Base-by-base conservation (phyloP, 305 asterid species). In the Galium porrigens region DNA sequence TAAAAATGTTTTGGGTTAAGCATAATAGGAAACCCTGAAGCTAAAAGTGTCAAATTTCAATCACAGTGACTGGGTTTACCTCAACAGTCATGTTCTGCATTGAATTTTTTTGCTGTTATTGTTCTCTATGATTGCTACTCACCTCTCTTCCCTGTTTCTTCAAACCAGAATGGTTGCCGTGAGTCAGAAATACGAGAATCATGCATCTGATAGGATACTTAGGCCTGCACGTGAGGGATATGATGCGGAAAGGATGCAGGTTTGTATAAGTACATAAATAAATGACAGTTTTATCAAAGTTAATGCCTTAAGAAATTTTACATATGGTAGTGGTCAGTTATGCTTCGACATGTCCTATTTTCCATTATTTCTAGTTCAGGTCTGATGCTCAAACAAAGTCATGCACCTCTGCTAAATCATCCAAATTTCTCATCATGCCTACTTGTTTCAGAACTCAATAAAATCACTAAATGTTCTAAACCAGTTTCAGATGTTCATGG, bases 211-310 rank as follows among this genome's bases (percentile, higher is more conserved):
- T 76, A 81, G 90, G 68, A 80, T 86, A 56, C 17, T 80, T 63
- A 54, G 79, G 75, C 96, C 96, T 63, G 82, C 74, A 54, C 79
- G 83, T 61, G 88, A 71, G 61, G 90, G 83, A n/a, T 41, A 44
- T 61, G 86, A 80, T 3, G 84, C 85, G 61, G 86, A 71, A 63
- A 81, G 61, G 65, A 83, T 76, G 94, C 88, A 86, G 95, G 96
- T 61, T 63, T 65, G 68, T 17, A 29, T 55, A 65, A 66, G 41
- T 72, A 48, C 17, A 63, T 46, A 34, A 6, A 29, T n/a, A 63
- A 27, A 18, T 25, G 44, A 39, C 42, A 7, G n/a, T 27, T 5
- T n/a, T 29, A 56, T 63, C 41, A 48, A 10, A 29, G 11, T 29
- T 0, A 14, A 10, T 63, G n/a, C 41, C 39, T 52, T 41, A 12